Base-by-base conservation (phyloP, 805 yeast species). In the Candida awuae region DNA sequence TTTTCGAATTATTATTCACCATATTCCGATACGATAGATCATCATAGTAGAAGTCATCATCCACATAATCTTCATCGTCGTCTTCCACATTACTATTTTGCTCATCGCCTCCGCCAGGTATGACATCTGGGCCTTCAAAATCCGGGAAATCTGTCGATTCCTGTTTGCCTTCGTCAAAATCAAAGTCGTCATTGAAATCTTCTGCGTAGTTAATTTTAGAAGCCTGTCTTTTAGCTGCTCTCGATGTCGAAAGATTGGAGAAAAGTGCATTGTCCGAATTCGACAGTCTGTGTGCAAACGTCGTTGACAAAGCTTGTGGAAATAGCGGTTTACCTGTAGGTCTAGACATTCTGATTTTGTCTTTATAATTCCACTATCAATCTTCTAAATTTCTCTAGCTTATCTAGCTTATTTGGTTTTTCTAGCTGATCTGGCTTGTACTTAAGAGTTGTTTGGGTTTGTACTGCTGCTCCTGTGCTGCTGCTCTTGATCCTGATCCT, bases 251-350 rank as follows among this genome's bases (percentile, higher is more conserved):
- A 1, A 86, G 81, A 2, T 85, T 73, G 27, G 81, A 70, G 49
- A 80, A 74, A 23, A 88, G 62, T 2, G 94, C 77, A 25, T 86
- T 84, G 41, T 80, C 77, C 25, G 78, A 81, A 45, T 80, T 78
- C 45, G 84, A 74, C 29, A 86, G 68, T 46, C 97, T 66, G 38
- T 83, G 74, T 29, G 77, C 69, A 48, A 84, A 73, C 22, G 88
- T 81, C 1, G 94, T 80, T 16, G 85, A 68, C 41, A 83, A 66
- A 0, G 90, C 95, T 65, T 87, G 97, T 2, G 95, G 90, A 15
- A 66, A 58, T 22, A 61, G 38, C 3, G 63, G 64, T 35, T 50
- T 54, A 13, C 14, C n/a, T 25, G 28, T 25, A 6, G 28, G 28
- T 25, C 28, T 25, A 14, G 15, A 36, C 36, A 20, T 22, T 19